phyloP scores from a whole-genome alignment of 2,329 filamentous ascomycete species.

The Xylaria sp. region DNA sequence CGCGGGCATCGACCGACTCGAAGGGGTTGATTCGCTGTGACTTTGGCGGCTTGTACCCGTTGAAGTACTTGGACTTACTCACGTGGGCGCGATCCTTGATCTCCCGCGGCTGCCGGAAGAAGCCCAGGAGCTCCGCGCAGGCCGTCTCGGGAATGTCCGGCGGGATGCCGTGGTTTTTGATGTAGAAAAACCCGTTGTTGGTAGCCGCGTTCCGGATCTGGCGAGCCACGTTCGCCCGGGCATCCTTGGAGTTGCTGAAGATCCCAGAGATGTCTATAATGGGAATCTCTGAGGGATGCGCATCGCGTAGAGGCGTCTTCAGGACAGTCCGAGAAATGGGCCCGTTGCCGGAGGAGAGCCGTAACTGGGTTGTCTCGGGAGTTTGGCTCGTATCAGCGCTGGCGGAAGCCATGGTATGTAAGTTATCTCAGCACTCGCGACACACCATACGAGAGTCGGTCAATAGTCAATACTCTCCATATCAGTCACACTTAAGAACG shows the following conservation, averaged over 20 bases:
- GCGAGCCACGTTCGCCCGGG: slow-evolving; percentile 46
- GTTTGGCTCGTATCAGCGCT: neutral
- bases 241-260: slow-evolving; percentile 43
- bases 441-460: neutral
- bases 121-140: slow-evolving; percentile 32
- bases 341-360: slow-evolving; percentile 37
- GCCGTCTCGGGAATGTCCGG: slow-evolving; percentile 41
- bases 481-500: no score
- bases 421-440: neutral
- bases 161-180: slow-evolving; percentile 40
- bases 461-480: neutral
- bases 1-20: slow-evolving; percentile 40
- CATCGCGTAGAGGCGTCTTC: slow-evolving; percentile 35
- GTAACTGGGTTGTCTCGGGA: slow-evolving; percentile 26
- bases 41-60: slow-evolving; percentile 46
- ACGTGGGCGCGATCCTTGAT: slow-evolving; percentile 39
- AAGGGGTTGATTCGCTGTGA: slow-evolving; percentile 34
- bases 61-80: slow-evolving; percentile 47
- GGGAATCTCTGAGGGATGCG: slow-evolving; percentile 43
- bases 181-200: slow-evolving; percentile 53
- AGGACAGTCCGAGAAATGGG: slow-evolving; percentile 32
- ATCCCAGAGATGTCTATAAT: slow-evolving; percentile 51
- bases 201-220: slow-evolving; percentile 48
- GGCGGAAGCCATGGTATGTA: slow-evolving; percentile 18
- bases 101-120: slow-evolving; percentile 36